Evolutionary conservation across 2,329 filamentous ascomycete genomes (phyloP), one percentile per base, ranked within the genome.

Genomic region (Claviceps sp.): DNA sequence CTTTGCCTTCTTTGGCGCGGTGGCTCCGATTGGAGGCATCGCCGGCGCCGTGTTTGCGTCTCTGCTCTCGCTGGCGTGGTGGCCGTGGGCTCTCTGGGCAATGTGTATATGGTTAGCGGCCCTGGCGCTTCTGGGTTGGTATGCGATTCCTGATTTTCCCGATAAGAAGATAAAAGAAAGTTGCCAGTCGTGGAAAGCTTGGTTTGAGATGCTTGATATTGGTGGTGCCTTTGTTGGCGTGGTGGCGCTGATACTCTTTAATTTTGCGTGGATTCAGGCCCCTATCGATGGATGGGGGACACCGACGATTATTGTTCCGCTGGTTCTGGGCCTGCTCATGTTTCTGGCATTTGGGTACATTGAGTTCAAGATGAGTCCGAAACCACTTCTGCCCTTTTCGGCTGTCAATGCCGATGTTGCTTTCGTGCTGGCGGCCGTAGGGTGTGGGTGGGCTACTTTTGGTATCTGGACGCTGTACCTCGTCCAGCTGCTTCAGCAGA

Each of bases 241-340:
- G 18, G 67, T 69, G 0, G 74, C 74, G 0, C 66, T 86, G 24
- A 69, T 83, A 0, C 67, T 86, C 18, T 72, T 85, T 65, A 84
- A 84, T 61, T 78, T 85, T 57, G 77, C 81, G 0, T 84, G 79
- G 78, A 85, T 82, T 54, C 80, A 85, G 60, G 81, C 77, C 0
- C 74, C 78, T 0, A 68, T 78, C 0, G 75, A 72, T 1, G 79
- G 79, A 1, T 85, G 82, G 82, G 57, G 65, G 1, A 68, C 70
- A 6, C 68, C 77, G 0, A 79, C 79, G 52, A 70, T 81, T n/a
- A 75, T 77, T 54, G 66, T 76, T 0, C 65, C 77, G 0, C 67
- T 86, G 0, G 74, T 84, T 40, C 54, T 83, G 2, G 81, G 82
- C 0, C 52, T 78, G 2, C 40, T 81, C 0, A 64, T 84, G 2